Base-by-base conservation (phyloP, 345 rosid species). In the Euphorbia pulcherrima region DNA sequence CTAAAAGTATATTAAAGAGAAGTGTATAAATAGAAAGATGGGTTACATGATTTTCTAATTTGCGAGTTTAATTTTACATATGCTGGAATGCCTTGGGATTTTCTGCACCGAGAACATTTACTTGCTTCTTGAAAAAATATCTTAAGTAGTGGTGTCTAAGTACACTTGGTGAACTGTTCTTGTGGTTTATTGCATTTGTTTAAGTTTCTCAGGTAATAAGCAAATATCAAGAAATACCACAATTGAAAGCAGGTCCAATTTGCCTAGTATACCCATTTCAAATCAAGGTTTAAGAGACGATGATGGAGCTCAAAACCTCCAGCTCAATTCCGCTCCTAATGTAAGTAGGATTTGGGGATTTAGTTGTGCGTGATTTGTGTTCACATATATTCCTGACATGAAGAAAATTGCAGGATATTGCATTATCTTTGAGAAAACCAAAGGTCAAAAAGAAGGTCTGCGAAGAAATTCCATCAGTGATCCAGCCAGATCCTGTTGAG, bases 181-280 rank as follows among this genome's bases (percentile, higher is more conserved):
- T 86, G 80, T 86, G 77, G 80, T 81, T 83, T 75, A 81, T 84
- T 86, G 83, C 83, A 76, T 69, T 75, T 69, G 72, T 82, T 81
- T 80, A 84, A 82, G 87, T 88, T 77, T 88, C 80, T 80, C 93
- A 87, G 97, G 89, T 83, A 74, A 82, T 77, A 88, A 79, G 78
- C 85, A 85, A 68, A 60, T 70, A 65, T 69, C 81, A 69, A 76
- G 76, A 73, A 72, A 41, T 75, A 79, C 79, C 58, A 74, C 53
- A 51, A 80, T 73, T 79, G 85, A 82, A 74, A 77, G 72, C 81
- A 86, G 76, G 85, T 70, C 72, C 67, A 54, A 72, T 58, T 91
- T 79, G 71, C 77, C 79, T 70, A 75, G 75, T 66, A 60, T 70
- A 57, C 81, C 86, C 65, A 78, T 72, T 61, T 37, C 69, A 13